Base-by-base conservation (phyloP, 345 rosid species). In the Bretschneidera sinensis region DNA sequence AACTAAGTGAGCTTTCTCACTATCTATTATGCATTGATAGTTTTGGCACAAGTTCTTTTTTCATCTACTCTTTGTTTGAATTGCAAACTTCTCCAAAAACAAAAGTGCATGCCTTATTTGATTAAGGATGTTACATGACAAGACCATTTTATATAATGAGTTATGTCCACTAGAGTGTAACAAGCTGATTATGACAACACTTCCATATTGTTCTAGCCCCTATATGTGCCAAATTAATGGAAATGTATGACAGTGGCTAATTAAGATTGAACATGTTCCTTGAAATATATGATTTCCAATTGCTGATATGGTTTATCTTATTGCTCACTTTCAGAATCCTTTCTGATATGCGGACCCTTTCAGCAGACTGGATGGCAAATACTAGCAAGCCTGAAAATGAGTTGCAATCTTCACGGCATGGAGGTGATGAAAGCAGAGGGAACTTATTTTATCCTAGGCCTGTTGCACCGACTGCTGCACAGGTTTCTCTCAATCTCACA, bases 351-450 rank as follows among this genome's bases (percentile, higher is more conserved):
- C 84, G 99, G 77, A 94, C 99, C 54, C 97, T 94, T 71, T 90
- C 99, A 39, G 99, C 99, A 28, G 99, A 94, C 74, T 94, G 99
- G 99, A 90, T 94, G 99, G 97, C 99, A 73, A 94, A 90, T 69
- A 86, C 91, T 25, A 87, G 70, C 81, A 88, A 78, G 80, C 76
- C 96, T 13, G 97, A 90, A 65, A 64, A 84, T 49, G 96, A 92
- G 34, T 68, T 78, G 71, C 98, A 85, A 25, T 76, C 90, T 61
- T 65, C 77, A 51, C 87, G 80, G 57, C 87, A 75, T 61, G 90
- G 95, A 69, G 83, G 82, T 64, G 99, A 90, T 48, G 95, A 88
- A 69, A 86, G 92, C 71, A 80, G 66, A 70, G 86, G 64, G 24
- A 90, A 70, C 78, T 81, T 94, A 72, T 87, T 92, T 79, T 88